Evolutionary conservation across 768 basidiomycete species (phyloP).

Genomic region (Leccinum pellstonianum): DNA sequence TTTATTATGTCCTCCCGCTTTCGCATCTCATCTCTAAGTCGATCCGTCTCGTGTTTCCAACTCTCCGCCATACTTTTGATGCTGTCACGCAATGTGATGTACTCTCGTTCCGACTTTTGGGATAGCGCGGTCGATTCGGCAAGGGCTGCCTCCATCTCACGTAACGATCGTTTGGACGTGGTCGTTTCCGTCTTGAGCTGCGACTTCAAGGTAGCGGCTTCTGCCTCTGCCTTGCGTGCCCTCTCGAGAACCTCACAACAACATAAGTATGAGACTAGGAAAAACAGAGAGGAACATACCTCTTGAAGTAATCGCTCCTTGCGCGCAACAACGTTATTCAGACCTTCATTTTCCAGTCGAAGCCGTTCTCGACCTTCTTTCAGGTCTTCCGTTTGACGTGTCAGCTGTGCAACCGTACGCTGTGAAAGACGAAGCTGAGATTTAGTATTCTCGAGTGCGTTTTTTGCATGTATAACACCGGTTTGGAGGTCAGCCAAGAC

Average conservation of each 20-base stretch:
- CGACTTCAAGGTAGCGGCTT: constrained; percentile 62
- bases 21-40: constrained; percentile 70
- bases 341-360: constrained; percentile 79
- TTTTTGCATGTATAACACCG: constrained; percentile 74
- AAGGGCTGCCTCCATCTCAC: constrained; percentile 77
- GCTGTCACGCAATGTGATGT: constrained; percentile 73
- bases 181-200: constrained; percentile 74
- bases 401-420: constrained; percentile 78
- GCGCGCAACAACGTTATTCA: constrained; percentile 84
- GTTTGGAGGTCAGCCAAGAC: constrained; percentile 86
- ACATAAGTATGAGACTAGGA: neutral
- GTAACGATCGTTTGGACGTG: constrained; percentile 68
- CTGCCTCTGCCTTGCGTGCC: constrained; percentile 82
- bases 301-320: constrained; percentile 88
- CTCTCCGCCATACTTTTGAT: constrained; percentile 69
- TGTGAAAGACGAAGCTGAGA: constrained; percentile 78
- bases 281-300: constrained; percentile 39
- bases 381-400: constrained; percentile 82
- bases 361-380: constrained; percentile 85
- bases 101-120: constrained; percentile 82
- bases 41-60: constrained; percentile 73
- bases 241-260: constrained; percentile 66
- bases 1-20: constrained; percentile 69
- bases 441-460: constrained; percentile 85
- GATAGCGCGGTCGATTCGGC: constrained; percentile 74